Evolutionary conservation across 176 grass and related monocot species (phyloP), one percentile per base, ranked within the genome.

Genomic region (Avena atlantica): DNA sequence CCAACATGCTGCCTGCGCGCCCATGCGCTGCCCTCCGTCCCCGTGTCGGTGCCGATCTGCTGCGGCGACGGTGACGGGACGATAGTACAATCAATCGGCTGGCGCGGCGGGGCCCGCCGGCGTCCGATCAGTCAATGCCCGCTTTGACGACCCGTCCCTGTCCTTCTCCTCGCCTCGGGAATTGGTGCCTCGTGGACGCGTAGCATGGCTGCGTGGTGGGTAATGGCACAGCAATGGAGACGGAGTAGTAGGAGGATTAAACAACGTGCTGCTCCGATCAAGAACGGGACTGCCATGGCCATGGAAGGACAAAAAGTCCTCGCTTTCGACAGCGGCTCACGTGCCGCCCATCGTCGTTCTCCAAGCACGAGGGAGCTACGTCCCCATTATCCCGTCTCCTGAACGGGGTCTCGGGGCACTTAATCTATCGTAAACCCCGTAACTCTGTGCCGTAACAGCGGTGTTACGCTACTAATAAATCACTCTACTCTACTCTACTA

Each of bases 91-190:
- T 57, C 55, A 57, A 8, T 40, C 8, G 64, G 14, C 27, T 8
- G 6, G 16, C 0, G 15, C 15, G 10, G 2, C 0, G 11, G 79
- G 25, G 0, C 44, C 15, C 64, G 2, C 27, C 6, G 66, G 79
- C 37, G 69, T 17, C 52, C 72, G 56, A 82, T 70, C 88, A 56
- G 84, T 90, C 88, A 52, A 86, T 21, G 19, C 71, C 11, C 12
- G 29, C 70, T 90, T 78, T 90, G 72, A 86, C 69, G 72, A 86
- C 69, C 78, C 50, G 78, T 81, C 66, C 21, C 52, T 51, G 59
- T 31, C 70, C 49, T 87, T 72, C 27, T 87, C 5, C 40, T 42
- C 40, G 23, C 71, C 57, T 78, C 36, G 45, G 79, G 25, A 78
- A 63, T 58, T 23, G 84, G 63, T 44, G 67, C 87, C 29, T 8